Base-by-base conservation (phyloP, 2,329 filamentous ascomycete species). In the Basipetospora chlamydospora region DNA sequence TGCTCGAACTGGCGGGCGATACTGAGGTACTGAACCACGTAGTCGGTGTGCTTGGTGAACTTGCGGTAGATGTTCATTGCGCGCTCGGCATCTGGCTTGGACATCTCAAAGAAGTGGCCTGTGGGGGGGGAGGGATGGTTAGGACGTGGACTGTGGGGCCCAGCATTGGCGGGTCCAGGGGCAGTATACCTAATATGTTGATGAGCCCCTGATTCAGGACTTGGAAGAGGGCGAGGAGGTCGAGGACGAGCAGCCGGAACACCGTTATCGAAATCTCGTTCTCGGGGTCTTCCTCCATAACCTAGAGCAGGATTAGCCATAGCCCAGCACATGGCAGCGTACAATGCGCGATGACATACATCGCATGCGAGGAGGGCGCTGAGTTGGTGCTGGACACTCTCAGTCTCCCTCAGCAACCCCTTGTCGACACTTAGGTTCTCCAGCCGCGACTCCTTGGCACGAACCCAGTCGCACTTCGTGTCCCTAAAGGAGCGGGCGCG, bases 81-180 rank as follows among this genome's bases (percentile, higher is more conserved):
- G 43, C 87, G 74, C 55, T 95, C 85, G 41, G 90, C 92, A 57
- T 98, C 90, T 18, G 83, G 70, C 50, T 83, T 84, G 35, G 90
- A 95, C 80, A 98, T 88, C 61, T 98, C 90, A 49, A 98, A 98
- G 58, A 96, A 98, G 57, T 92, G 84, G 48, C 90, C 86, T 92
- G 43, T 22, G 17, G 29, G 43, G 6, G 6, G 11, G 11, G 22
- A 11, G 6, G 22, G 22, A 11, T 23, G n/a, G n/a, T n/a, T n/a
- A n/a, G n/a, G n/a, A n/a, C n/a, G n/a, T n/a, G n/a, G n/a, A n/a
- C n/a, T n/a, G n/a, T n/a, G 42, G 41, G 42, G 42, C 40, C 3
- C 28, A 10, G 28, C 7, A 28, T 34, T 37, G 30, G 15, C 13
- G 29, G 18, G 11, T 10, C 6, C 3, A 4, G 12, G 13, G 18